phyloP scores from a whole-genome alignment of 768 basidiomycete genomes.

The Boletus pseudo-olivaceus region DNA sequence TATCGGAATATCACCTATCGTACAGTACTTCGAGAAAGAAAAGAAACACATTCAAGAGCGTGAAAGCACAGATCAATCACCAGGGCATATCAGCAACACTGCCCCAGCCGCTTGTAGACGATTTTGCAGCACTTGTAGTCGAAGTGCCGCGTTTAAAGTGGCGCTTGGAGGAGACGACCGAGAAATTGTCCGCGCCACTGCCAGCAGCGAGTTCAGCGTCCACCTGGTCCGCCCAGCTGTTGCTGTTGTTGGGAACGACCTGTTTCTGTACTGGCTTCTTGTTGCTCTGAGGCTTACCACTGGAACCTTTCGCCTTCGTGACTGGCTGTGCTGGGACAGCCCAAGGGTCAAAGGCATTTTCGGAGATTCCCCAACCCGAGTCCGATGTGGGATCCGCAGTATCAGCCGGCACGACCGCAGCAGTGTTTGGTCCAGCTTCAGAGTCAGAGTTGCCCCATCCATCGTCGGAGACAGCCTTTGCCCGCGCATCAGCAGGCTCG shows the following conservation, averaged over 20 bases:
- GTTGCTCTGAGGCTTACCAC: constrained; percentile 1
- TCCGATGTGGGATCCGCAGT: constrained; percentile 14
- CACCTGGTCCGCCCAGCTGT: constrained; percentile 30
- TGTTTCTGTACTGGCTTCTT: constrained; percentile 11
- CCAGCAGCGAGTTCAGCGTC: constrained; percentile 13
- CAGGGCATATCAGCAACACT: constrained; percentile 20
- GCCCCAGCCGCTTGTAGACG: constrained; percentile 28
- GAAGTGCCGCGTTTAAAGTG: constrained; percentile 11
- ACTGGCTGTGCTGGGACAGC: not conserved
- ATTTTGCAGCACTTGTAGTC: constrained; percentile 9
- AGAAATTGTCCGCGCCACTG: not conserved
- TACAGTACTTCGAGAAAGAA: not conserved
- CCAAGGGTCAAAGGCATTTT: constrained; percentile 25
- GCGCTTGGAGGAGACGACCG: constrained; percentile 11
- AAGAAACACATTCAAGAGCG: not conserved
- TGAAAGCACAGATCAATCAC: constrained; percentile 9
- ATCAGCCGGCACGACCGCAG: not conserved
- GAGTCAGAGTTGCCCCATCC: constrained; percentile 22
- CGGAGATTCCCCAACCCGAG: constrained; percentile 22
- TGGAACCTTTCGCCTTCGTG: constrained; percentile 1
- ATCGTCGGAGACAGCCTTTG: constrained; percentile 3
- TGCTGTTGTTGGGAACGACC: not conserved
- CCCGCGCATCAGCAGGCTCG: too few relatives aligned
- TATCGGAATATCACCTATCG: not conserved
- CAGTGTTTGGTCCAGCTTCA: constrained; percentile 10